Evolutionary conservation across 192 early-diverging fungal genomes (phyloP).

Genomic region (Podila epicladia): DNA sequence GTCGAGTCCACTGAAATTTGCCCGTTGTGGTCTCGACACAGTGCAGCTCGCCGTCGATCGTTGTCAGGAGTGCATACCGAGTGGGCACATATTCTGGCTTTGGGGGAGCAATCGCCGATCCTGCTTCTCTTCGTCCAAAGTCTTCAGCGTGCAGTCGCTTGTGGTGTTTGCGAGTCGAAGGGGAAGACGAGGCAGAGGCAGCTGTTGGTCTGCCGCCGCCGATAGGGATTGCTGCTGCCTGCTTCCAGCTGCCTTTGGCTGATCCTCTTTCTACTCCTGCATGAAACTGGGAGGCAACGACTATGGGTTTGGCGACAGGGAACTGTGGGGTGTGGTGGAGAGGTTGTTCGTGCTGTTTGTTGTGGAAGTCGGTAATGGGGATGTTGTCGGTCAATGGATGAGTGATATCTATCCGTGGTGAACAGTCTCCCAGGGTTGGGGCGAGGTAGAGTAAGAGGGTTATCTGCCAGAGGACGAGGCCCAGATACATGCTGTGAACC

Average conservation of each 20-base stretch:
- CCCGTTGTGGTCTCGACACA: conserved; percentile 68
- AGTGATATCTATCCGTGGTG: conserved; percentile 16
- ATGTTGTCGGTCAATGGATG: neutral
- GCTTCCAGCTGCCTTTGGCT: neutral
- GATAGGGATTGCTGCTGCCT: neutral
- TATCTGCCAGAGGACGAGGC: conserved; percentile 29
- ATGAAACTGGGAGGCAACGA: neutral
- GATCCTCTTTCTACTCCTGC: neutral
- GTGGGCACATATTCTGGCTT: conserved; percentile 14
- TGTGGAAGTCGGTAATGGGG: neutral
- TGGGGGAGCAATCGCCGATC: neutral
- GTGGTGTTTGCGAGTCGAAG: neutral
- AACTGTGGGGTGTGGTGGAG: conserved; percentile 1
- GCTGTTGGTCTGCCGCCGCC: neutral
- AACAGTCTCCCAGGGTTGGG: neutral
- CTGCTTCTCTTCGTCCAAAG: neutral
- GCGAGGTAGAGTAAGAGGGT: conserved; percentile 12
- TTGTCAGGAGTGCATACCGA: conserved; percentile 69
- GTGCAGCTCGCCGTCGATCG: conserved; percentile 79
- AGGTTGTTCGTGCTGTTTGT: too few relatives aligned
- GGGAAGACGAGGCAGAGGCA: neutral
- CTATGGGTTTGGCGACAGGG: neutral
- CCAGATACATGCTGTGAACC: conserved; percentile 12
- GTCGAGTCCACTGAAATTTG: conserved; percentile 68
- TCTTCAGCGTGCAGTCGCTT: neutral